These are phyloP conservation scores for Cutaneotrichosporon mucoides DNA, from an alignment of 1,284 basidiomycete species.

Conservation along the genomic window DNA sequence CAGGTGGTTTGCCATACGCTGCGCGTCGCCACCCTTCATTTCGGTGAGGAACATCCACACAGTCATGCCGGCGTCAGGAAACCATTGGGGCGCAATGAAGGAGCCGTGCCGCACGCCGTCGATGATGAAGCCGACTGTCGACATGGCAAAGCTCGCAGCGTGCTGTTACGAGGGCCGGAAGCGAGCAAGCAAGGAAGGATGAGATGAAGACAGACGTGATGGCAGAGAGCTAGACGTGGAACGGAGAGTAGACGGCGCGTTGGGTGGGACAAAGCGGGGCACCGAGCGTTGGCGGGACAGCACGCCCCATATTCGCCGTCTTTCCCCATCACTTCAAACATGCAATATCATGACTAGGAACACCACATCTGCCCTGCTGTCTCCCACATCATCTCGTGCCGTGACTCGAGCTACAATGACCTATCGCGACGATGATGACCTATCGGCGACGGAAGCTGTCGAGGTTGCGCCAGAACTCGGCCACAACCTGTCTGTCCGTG, in stretches of 20 bases:
- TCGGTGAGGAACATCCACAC: conserved; percentile 12
- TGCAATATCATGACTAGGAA: not conserved
- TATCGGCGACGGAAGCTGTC: conserved; percentile 51
- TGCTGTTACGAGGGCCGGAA: too few species aligned
- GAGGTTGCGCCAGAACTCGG: conserved; percentile 88
- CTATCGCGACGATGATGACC: too few species aligned
- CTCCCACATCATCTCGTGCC: too few species aligned
- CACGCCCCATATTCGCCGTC: too few species aligned
- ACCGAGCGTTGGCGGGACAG: not conserved
- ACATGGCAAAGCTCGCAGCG: not conserved
- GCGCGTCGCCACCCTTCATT: conserved; percentile 3
- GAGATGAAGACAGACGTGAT: not conserved
- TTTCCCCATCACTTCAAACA: not conserved
- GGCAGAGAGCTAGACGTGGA: not conserved
- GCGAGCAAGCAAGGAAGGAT: too few species aligned
- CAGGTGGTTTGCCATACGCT: conserved; percentile 5
- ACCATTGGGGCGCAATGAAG: conserved; percentile 14
- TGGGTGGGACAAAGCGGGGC: not conserved
- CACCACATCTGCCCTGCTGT: not conserved
- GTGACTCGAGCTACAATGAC: too few species aligned
- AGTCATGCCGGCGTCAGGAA: conserved; percentile 14
- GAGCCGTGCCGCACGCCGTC: conserved; percentile 10
- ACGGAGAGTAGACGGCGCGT: not conserved
- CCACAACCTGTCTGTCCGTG: conserved; percentile 91
- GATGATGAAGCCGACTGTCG: conserved; percentile 13